Evolutionary conservation across 2,329 filamentous ascomycete species (phyloP).

Genomic region (Fusarium sambucinum): DNA sequence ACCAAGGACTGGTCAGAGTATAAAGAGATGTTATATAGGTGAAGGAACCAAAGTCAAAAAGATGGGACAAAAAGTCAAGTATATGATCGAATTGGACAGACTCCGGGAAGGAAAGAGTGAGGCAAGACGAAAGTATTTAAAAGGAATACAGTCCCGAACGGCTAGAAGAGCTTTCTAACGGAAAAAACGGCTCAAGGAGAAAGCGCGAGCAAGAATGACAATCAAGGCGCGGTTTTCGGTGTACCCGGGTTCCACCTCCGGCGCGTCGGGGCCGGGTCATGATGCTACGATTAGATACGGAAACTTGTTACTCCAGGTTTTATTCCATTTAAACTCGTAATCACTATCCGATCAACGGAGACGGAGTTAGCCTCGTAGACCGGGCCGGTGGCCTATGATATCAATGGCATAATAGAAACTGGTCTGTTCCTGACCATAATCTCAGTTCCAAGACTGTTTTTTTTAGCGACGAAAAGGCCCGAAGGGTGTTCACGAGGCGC

Average conservation of each 20-base stretch:
- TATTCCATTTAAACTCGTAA: slow-evolving; percentile 36
- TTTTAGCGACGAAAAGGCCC: slow-evolving; percentile 29
- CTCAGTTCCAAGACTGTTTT: neutral
- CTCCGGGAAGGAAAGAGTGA: neutral
- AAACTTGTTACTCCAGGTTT: slow-evolving; percentile 35
- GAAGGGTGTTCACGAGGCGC: slow-evolving; percentile 29
- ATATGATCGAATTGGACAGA: slow-evolving; percentile 9
- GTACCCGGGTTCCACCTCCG: slow-evolving; percentile 35
- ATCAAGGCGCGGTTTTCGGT: slow-evolving; percentile 26
- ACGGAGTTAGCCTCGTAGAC: slow-evolving; percentile 3
- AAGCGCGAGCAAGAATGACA: neutral
- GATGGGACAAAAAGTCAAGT: neutral
- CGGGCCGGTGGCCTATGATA: slow-evolving; percentile 1
- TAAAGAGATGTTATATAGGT: neutral
- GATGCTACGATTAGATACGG: slow-evolving; percentile 26
- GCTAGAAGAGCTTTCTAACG: slow-evolving; percentile 39
- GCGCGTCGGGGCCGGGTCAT: slow-evolving; percentile 12
- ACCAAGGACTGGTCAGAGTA: slow-evolving; percentile 1
- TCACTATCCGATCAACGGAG: slow-evolving; percentile 15
- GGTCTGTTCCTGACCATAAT: neutral
- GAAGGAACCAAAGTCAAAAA: neutral
- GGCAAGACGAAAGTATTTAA: slow-evolving; percentile 18
- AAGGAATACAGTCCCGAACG: slow-evolving; percentile 8
- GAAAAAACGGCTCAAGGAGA: slow-evolving; percentile 22
- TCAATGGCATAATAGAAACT: slow-evolving; percentile 8